Evolutionary conservation across 2,329 filamentous ascomycete genomes (phyloP), one percentile per base, ranked within the genome.

Genomic region (Exutisphaerella laricina): DNA sequence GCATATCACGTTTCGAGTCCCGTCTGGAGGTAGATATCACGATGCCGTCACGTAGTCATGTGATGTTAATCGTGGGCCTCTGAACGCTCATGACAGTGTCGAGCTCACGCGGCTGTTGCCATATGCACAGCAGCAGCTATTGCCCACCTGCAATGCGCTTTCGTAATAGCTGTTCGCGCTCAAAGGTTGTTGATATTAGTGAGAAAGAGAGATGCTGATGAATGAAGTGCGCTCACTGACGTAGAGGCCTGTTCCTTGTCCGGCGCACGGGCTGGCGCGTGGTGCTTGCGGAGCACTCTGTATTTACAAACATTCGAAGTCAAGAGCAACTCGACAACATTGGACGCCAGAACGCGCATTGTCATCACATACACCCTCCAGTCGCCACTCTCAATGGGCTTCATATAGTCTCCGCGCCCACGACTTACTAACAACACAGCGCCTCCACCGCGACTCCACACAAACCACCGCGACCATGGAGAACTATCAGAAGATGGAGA

Each of bases 401-500:
- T 28, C 23, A 25, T 17, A 21, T 28, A 39, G 23, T 14, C 30
- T 26, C 21, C 25, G 29, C 35, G 13, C 18, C n/a, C 17, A 31
- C 16, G 20, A 23, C 18, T 13, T 25, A 33, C 26, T 33, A 33
- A 32, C 38, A 20, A 23, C 16, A 23, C 30, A 33, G 30, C 38
- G 12, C 17, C 38, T 20, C 13, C 38, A 6, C 10, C 22, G 3
- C n/a, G 1, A 9, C 28, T n/a, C n/a, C 30, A 28, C 26, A 10
- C 22, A 21, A 31, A 18, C 25, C 28, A 43, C 34, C 28, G 41
- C 41, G 30, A 38, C 41, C 16, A 53, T 50, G 47, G 50, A 53
- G 42, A 49, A 94, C 70, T 95, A 95, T 68, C 86, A 94, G 70
- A 94, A 94, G 72, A 78, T 95, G 61, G 88, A 95, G 73, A 95